phyloP scores from a whole-genome alignment of 2,329 filamentous ascomycete species.

The Lasiodiplodia sp. region DNA sequence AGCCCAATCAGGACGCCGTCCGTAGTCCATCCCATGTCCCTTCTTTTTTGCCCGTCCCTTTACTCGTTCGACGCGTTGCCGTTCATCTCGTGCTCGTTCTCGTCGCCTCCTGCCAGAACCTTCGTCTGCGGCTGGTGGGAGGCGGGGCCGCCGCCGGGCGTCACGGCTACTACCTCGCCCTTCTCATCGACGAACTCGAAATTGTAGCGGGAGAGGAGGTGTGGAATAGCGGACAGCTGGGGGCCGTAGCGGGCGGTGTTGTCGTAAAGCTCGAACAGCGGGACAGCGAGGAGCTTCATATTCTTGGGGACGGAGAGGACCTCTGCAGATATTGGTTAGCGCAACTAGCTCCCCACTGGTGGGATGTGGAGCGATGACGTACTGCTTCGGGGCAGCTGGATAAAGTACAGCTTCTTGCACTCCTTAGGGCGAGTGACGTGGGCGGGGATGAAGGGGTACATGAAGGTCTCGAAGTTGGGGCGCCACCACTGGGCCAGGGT shows the following conservation, averaged over 20 bases:
- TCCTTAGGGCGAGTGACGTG: slow-evolving; percentile 97
- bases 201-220: slow-evolving; percentile 92
- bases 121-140: slow-evolving; percentile 41
- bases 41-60: background rate
- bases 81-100: slow-evolving; percentile 18
- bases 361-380: slow-evolving; percentile 45
- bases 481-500: slow-evolving; percentile 98
- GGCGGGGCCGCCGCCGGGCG: slow-evolving; percentile 67
- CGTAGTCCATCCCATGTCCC: slow-evolving; percentile 3
- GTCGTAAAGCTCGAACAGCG: slow-evolving; percentile 97
- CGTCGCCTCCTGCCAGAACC: slow-evolving; percentile 42
- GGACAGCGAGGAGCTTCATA: slow-evolving; percentile 98
- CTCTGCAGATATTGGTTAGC: slow-evolving; percentile 63
- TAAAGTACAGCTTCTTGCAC: slow-evolving; percentile 99
- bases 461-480: slow-evolving; percentile 99
- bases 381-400: slow-evolving; percentile 92
- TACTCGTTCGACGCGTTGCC: slow-evolving; percentile 8
- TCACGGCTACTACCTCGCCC: slow-evolving; percentile 84
- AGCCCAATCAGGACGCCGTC: slow-evolving; percentile 22
- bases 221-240: slow-evolving; percentile 94
- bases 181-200: slow-evolving; percentile 97
- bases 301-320: slow-evolving; percentile 97
- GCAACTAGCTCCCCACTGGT: no score
- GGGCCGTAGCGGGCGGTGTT: slow-evolving; percentile 95
- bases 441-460: slow-evolving; percentile 97